phyloP scores from a whole-genome alignment of 305 asterid species.

The Fraxinus angustifolia region DNA sequence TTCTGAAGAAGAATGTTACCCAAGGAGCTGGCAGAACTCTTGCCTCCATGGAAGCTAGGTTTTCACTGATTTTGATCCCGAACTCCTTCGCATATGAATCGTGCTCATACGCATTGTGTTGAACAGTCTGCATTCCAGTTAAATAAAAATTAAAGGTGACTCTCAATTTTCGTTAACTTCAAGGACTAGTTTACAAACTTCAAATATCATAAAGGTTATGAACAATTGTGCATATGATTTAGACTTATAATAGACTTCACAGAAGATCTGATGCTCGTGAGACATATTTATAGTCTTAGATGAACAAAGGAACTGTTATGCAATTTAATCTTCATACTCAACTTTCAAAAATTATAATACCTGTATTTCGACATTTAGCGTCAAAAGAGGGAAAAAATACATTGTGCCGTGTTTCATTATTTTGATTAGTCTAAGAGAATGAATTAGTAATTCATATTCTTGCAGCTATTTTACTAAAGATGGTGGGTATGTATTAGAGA shows the following conservation, averaged over 20 bases:
- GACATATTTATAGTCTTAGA: not conserved
- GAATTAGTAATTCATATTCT: not conserved
- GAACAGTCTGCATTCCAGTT: constrained; percentile 61
- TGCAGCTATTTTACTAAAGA: not conserved
- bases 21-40: constrained; percentile 98
- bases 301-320: not conserved
- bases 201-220: not conserved
- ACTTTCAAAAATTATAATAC: not conserved
- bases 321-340: not conserved
- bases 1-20: constrained; percentile 41
- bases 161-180: not conserved
- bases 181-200: not conserved
- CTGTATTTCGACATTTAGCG: not conserved
- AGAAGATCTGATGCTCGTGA: not conserved
- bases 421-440: not conserved
- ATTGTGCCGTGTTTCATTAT: not conserved
- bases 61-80: constrained; percentile 83
- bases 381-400: not conserved
- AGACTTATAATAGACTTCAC: not conserved
- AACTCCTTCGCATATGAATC: constrained; percentile 95
- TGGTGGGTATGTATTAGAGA: not conserved
- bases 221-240: not conserved
- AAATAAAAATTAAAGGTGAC: not conserved
- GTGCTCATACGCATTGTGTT: constrained; percentile 75
- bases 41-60: constrained; percentile 80